phyloP scores from a whole-genome alignment of 1,284 basidiomycete species.

The Ceratobasidium sp. region DNA sequence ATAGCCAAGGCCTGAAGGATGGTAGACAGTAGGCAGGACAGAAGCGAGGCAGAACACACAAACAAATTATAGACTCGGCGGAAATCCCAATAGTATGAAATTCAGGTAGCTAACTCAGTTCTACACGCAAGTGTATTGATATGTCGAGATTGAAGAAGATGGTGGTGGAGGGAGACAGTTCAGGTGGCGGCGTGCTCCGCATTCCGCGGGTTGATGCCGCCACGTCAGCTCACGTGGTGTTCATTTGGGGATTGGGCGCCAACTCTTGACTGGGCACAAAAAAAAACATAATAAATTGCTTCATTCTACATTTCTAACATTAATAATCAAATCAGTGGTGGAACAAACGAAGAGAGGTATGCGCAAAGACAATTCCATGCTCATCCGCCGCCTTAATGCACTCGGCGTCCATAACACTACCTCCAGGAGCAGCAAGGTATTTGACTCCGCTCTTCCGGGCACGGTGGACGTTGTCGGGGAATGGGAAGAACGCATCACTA shows the following conservation, averaged over 20 bases:
- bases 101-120: too few species aligned
- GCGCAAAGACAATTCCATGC: slow-evolving; percentile 86
- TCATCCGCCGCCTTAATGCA: slow-evolving; percentile 96
- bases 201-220: neutral
- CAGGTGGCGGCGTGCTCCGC: too few species aligned
- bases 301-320: neutral
- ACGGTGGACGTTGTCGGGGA: slow-evolving; percentile 97
- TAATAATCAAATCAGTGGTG: slow-evolving; percentile 68
- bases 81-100: too few species aligned
- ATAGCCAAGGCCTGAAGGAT: too few species aligned
- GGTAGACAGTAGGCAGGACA: too few species aligned
- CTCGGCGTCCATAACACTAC: slow-evolving; percentile 96
- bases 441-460: slow-evolving; percentile 90
- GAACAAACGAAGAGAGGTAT: slow-evolving; percentile 84
- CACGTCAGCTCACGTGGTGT: neutral
- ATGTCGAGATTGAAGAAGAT: too few species aligned
- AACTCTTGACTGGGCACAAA: too few species aligned
- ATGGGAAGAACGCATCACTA: slow-evolving; percentile 99
- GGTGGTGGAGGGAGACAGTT: too few species aligned
- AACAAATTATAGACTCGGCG: too few species aligned
- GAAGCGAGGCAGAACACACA: too few species aligned
- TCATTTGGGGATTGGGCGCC: too few species aligned
- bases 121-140: too few species aligned
- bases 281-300: neutral
- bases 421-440: slow-evolving; percentile 94